Evolutionary conservation across 225 moss, liverwort and hornwort species (phyloP).

Genomic region (Polytrichum commune): DNA sequence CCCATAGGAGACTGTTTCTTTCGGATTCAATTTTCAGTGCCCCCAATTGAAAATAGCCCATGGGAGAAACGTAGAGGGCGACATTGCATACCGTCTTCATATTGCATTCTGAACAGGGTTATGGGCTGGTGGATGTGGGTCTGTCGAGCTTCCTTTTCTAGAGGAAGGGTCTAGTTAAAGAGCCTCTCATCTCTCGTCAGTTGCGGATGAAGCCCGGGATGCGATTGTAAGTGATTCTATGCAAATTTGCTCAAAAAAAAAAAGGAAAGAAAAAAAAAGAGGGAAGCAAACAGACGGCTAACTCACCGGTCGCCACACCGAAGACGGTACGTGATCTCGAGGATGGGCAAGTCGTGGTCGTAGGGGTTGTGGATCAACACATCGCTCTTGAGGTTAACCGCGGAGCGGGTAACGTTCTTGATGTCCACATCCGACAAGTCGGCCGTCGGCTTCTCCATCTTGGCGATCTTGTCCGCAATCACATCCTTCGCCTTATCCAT

Average conservation of each 20-base stretch:
- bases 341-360: constrained; percentile 76
- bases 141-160: neutral
- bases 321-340: constrained; percentile 65
- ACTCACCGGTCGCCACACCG: constrained; percentile 54
- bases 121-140: no score
- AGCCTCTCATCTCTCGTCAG: no score
- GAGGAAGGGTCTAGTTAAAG: no score
- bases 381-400: constrained; percentile 47
- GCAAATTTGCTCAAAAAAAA: no score
- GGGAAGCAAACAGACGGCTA: no score
- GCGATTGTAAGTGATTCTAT: neutral
- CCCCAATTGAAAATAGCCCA: no score
- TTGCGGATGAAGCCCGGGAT: neutral
- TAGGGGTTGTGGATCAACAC: constrained; percentile 66
- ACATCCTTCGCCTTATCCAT: constrained; percentile 40
- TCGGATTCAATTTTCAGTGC: no score
- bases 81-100: no score
- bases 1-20: no score
- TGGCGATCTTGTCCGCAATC: constrained; percentile 48
- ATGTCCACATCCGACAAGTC: constrained; percentile 50
- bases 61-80: no score
- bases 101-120: no score
- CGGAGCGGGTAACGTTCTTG: constrained; percentile 42
- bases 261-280: no score
- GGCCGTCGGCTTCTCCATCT: constrained; percentile 67